Evolutionary conservation across 306 rosid species (phyloP), one percentile per base, ranked within the genome.

Genomic region (Cyamopsis tetragonoloba): DNA sequence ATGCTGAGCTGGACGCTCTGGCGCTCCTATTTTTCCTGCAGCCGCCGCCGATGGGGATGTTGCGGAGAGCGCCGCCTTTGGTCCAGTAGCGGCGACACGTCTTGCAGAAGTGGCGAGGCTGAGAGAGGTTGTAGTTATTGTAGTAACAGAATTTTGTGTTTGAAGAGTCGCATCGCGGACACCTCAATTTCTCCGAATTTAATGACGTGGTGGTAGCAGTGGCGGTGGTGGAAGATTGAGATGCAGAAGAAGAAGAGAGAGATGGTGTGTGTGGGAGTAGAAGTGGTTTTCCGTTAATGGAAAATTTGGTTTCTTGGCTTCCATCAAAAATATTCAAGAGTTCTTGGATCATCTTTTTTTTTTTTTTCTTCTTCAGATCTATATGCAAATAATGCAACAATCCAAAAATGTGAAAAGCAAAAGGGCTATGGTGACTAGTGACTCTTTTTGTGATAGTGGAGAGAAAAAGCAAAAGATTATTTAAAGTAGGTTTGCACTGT

Each of bases 101-200:
- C 82, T 92, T 92, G 83, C 98, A 92, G 84, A 92, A 92, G 80
- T 92, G 96, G 54, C 98, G 98, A 8, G 98, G 98, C 84, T 92
- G 98, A 26, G 98, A 87, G 73, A 92, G 95, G 81, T 92, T 92
- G 86, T 73, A 73, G 57, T 73, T 73, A 39, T 73, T 73, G 72
- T 73, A 73, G 78, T 73, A 91, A 71, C 97, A 91, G 62, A 91
- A 91, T 82, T 91, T 91, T 3, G 97, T 91, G 88, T 91, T 87
- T 77, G 96, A 53, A 4, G 78, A 73, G 27, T 73, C 78, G 2
- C 78, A 73, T 27, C 78, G 64, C 3, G 78, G 78, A 42, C 99
- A 95, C 69, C 95, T 82, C 80, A 93, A 62, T 19, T 75, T 83
- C 38, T 93, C 93, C 0, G 83, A 58, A 41, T 35, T 76, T 4